Evolutionary conservation across 176 grass and related monocot genomes (phyloP).

Genomic region (Carex parvula): DNA sequence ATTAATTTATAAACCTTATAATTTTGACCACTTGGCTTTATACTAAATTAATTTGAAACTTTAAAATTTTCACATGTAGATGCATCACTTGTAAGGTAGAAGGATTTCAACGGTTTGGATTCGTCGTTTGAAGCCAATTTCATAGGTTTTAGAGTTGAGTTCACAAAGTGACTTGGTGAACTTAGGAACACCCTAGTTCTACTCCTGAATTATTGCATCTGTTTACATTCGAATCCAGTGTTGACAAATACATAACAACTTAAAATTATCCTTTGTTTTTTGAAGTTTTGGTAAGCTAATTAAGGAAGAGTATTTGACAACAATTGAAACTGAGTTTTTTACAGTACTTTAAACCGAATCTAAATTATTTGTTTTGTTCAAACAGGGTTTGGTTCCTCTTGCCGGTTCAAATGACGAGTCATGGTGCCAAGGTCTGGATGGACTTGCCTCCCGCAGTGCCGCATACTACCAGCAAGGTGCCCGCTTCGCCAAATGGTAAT

Average conservation of each 20-base stretch:
- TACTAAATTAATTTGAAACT: no score
- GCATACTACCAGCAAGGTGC: conserved; percentile 96
- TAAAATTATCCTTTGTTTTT: background rate
- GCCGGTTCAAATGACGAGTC: conserved; percentile 84
- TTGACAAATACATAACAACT: background rate
- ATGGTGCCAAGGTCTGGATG: conserved; percentile 98
- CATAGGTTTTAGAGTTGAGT: no score
- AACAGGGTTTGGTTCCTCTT: conserved; percentile 90
- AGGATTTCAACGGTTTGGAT: no score
- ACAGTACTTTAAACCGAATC: background rate
- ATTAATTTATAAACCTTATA: no score
- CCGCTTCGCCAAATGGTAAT: conserved; percentile 96
- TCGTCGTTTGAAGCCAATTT: no score
- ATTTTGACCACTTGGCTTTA: no score
- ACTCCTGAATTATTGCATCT: background rate
- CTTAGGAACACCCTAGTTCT: no score
- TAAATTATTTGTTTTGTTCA: background rate
- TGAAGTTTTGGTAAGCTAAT: background rate
- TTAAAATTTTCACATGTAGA: no score
- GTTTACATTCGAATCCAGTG: background rate
- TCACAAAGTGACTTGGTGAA: no score
- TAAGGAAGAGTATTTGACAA: background rate
- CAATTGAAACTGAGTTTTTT: background rate
- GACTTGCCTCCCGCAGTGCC: conserved; percentile 81
- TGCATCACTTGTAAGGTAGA: no score